phyloP scores from a whole-genome alignment of 768 basidiomycete species.

The Mycena latifolia region DNA sequence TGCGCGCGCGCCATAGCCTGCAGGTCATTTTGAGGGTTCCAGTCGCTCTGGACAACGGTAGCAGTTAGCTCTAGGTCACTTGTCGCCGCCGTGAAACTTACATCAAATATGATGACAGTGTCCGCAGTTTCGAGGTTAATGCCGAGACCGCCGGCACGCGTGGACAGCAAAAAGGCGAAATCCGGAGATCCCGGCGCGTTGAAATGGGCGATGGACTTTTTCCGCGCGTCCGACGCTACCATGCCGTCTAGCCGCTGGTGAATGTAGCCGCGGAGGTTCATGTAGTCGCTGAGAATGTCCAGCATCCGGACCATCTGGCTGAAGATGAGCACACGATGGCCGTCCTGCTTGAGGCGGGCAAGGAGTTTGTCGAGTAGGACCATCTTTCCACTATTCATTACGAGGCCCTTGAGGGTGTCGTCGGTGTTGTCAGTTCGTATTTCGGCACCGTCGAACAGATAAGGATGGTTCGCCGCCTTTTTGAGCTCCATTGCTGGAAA shows the following conservation, averaged over 20 bases:
- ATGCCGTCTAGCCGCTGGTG: slow-evolving; percentile 97
- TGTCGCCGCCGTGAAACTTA: slow-evolving; percentile 53
- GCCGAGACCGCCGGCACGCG: slow-evolving; percentile 96
- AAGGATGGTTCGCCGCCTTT: slow-evolving; percentile 98
- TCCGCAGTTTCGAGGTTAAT: slow-evolving; percentile 99
- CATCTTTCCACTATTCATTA: slow-evolving; percentile 99
- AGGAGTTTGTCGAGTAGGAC: slow-evolving; percentile 97
- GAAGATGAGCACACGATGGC: slow-evolving; percentile 98
- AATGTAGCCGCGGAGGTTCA: slow-evolving; percentile 88
- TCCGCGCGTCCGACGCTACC: slow-evolving; percentile 93
- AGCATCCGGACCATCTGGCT: slow-evolving; percentile 99
- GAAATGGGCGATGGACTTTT: slow-evolving; percentile 97
- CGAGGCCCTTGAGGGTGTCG: slow-evolving; percentile 93
- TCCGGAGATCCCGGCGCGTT: slow-evolving; percentile 94
- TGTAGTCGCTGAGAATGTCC: slow-evolving; percentile 98
- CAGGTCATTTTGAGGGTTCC: slow-evolving; percentile 98
- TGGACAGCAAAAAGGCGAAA: slow-evolving; percentile 97
- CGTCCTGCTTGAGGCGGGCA: slow-evolving; percentile 88
- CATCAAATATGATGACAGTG: slow-evolving; percentile 99
- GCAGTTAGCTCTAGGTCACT: not conserved
- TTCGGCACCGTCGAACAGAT: slow-evolving; percentile 97
- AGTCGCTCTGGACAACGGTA: slow-evolving; percentile 77
- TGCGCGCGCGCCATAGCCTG: slow-evolving; percentile 99
- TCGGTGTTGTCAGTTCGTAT: slow-evolving; percentile 68
- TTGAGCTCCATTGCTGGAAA: slow-evolving; percentile 94